Evolutionary conservation across 306 rosid genomes (phyloP).

Genomic region (Medicago arabica): DNA sequence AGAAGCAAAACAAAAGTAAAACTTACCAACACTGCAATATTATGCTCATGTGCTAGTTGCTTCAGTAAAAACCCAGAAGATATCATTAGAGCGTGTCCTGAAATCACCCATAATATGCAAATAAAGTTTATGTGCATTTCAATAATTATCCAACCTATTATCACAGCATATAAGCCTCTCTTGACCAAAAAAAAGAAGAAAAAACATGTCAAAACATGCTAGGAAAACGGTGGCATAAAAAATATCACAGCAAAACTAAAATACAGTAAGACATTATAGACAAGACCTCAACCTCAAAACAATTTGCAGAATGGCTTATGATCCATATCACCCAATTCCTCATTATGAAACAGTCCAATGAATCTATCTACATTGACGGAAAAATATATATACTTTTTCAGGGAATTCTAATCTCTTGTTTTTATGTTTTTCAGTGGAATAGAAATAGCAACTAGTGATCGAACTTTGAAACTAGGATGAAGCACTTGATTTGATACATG

Average conservation of each 20-base stretch:
- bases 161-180: constrained; percentile 21
- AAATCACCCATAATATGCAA: constrained; percentile 44
- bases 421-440: neutral
- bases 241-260: constrained; percentile 13
- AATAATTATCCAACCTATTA: neutral
- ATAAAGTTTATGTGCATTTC: constrained; percentile 30
- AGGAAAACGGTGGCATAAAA: neutral
- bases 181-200: constrained; percentile 13
- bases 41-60: constrained; percentile 81
- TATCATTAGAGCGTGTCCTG: constrained; percentile 87
- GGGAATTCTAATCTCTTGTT: constrained; percentile 3
- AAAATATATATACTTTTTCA: neutral
- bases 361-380: constrained; percentile 4
- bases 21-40: constrained; percentile 76
- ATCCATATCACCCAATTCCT: constrained; percentile 18
- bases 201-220: constrained; percentile 28
- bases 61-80: constrained; percentile 84
- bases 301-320: constrained; percentile 21
- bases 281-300: constrained; percentile 7
- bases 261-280: constrained; percentile 2
- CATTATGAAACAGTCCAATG: constrained; percentile 8
- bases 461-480: neutral
- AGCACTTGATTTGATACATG: constrained; percentile 3
- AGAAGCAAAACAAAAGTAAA: constrained; percentile 17
- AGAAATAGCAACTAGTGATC: constrained; percentile 12